Evolutionary conservation across 2,329 filamentous ascomycete genomes (phyloP), one percentile per base, ranked within the genome.

Genomic region (Microcyclosporella mali): DNA sequence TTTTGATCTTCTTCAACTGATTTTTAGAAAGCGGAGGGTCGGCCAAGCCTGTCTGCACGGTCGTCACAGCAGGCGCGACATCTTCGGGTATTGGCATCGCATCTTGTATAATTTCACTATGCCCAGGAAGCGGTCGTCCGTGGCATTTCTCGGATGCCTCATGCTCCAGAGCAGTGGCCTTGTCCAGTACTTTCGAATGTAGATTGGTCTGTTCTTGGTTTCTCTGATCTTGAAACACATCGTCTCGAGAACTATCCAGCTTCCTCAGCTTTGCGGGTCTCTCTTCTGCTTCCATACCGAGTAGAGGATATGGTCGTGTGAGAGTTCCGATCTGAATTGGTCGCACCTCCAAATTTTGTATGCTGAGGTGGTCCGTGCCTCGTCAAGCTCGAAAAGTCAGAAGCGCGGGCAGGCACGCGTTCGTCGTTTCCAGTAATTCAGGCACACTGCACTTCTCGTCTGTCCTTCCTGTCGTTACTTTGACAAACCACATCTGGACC

Each of bases 1-100:
- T 81, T 47, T 77, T 79, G 40, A 88, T 70, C 59, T 88, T 90
- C 66, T 94, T 95, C 47, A 84, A 70, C 55, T 90, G 84, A 58
- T 83, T 94, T 60, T 97, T 97, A 14, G 90, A 95, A 39, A 95
- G 53, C 29, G 65, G 56, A n/a, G 50, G 50, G 17, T 46, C 49
- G n/a, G 40, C 37, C 6, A 25, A 6, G 18, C 9, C 28, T 28
- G 33, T 34, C 28, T 36, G 33, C 3, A 41, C 21, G 3, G 31
- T 25, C 15, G 31, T n/a, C 8, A 17, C 27, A 9, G 36, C 37
- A 16, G 40, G 37, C 6, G 38, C 43, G 15, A 37, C 31, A 8
- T 28, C 15, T 2, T 46, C 47, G 2, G 42, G 40, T 10, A 33
- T 9, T 28, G 41, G 37, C 15, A 46, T 9, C 16, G 14, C 21